Base-by-base conservation (phyloP, 768 basidiomycete species). In the Clavaria fumosa region DNA sequence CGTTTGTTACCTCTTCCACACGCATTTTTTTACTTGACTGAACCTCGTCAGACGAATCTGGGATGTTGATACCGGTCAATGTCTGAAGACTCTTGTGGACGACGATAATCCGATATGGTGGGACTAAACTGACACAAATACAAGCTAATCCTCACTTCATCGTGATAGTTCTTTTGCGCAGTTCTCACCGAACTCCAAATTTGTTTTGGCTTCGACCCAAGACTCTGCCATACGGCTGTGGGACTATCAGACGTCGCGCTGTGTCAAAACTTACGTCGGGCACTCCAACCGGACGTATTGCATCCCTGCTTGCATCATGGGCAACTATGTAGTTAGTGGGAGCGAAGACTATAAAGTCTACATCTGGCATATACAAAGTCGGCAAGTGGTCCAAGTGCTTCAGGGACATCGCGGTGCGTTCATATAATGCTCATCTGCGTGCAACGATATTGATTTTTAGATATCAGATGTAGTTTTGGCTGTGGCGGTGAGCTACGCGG, bases 51-150 rank as follows among this genome's bases (percentile, higher is more conserved):
- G 93, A 52, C 91, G 95, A 40, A 75, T 97, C 42, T 99, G 95
- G 95, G 93, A 99, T 51, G 78, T 86, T 0, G 78, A 90, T 39
- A 93, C 91, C 3, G 95, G 93, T 2, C 95, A 99, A 58, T 99
- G 95, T 57, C 65, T 99, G 35, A 97, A 95, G 57, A 97, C 95
- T 2, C 58, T 99, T 32, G 91, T 90, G 7, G 90, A 96, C 47
- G 95, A 96, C 49, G 86, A 89, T 45, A 95, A 89, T 57, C 91
- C 93, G 2, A 79, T 90, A 55, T 91, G 75, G 83, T 88, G 39
- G 36, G 17, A 19, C 47, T 31, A 35, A 6, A 7, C 22, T 24
- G 18, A 18, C 3, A 22, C 5, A 4, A 21, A 7, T 19, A 10
- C 11, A 10, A 14, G 24, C 23, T 30, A n/a, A 36, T 18, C 12